Evolutionary conservation across 1,284 basidiomycete genomes (phyloP), one percentile per base, ranked within the genome.

Genomic region (Cystobasidium pallidum): DNA sequence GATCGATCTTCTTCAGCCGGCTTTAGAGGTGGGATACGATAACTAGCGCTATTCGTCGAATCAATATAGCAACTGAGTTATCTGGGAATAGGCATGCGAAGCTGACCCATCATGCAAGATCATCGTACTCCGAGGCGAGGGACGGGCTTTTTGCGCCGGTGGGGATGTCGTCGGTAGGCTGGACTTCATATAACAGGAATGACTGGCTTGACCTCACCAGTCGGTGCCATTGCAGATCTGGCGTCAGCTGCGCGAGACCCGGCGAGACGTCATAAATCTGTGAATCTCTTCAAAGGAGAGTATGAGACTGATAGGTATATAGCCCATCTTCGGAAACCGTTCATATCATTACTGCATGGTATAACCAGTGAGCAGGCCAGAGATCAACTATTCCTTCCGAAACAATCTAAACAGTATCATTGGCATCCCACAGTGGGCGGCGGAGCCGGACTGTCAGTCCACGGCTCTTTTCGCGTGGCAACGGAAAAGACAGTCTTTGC

Each of bases 241-340:
- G 51, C 66, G 21, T 47, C 36, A 28, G 47, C 66, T 15, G 66
- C 59, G 24, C 52, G 67, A 43, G 21, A 64, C 28, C 45, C 55
- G 58, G 62, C 58, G 45, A 77, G 55, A 32, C 74, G 88, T 67
- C 81, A 84, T 4, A 81, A 84, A 55, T 90, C 92, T 15, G 83
- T 92, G 67, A 84, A 88, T 21, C 98, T 94, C 82, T 99, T 99
- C 85, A 88, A 89, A 81, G 85, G 87, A 79, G 96, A 99, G 89
- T 98, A 96, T 80, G 89, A 92, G 80, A 83, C 94, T 78, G 92
- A 98, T 83, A 92, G 91, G 81, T 84, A 88, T 66, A 83, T 99
- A 67, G 91, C 92, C 4, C 86, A 87, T 1, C 82, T 93, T 62
- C 85, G 85, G 39, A 94, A 94, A 80, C 91, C 92, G 10, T 96